Evolutionary conservation across 495 filamentous ascomycete genomes (phyloP), one percentile per base, ranked within the genome.

Genomic region (Parachaetomium inaequale): DNA sequence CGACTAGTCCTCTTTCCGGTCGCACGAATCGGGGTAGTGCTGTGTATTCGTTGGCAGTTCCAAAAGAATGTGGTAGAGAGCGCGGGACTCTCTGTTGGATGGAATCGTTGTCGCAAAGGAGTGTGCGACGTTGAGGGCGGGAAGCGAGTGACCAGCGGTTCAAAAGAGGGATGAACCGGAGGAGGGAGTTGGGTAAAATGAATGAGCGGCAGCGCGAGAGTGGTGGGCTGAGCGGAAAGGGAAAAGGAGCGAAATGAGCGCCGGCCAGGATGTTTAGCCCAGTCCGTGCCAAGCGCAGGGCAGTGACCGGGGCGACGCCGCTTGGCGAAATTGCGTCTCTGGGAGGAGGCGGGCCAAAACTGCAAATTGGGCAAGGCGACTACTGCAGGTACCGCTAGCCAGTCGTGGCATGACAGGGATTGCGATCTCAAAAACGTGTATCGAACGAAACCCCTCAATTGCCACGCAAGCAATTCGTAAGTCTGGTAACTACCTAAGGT

Each of bases 51-150:
- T 51, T 65, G 58, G 61, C 69, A 23, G 34, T 19, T 80, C 81
- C 79, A 83, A 84, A 84, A 62, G 82, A 84, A 80, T 81, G 82
- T 84, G 78, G 72, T 78, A 79, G 82, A 83, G 80, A 82, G 78
- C 57, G 36, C 61, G 34, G 62, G 66, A 74, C 77, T 79, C 80
- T 82, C 80, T 78, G 75, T 80, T 81, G 79, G 77, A 71, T 72
- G 71, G 73, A 76, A 71, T 49, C 49, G 51, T 42, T 46, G 56
- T 55, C 52, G 64, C 50, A 63, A 67, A 68, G 19, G 62, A 68
- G 68, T 58, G 63, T 47, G 63, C 52, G 46, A 57, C 32, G 63
- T 43, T 56, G 28, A 43, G 23, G 43, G 59, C 45, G n/a, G 50
- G 52, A 68, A 74, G 68, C 61, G 71, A 72, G 52, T 58, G 71